These are phyloP conservation scores for Cnidoscolus chayamansa DNA, from an alignment of 441 rosid genomes.

Conservation along the genomic window DNA sequence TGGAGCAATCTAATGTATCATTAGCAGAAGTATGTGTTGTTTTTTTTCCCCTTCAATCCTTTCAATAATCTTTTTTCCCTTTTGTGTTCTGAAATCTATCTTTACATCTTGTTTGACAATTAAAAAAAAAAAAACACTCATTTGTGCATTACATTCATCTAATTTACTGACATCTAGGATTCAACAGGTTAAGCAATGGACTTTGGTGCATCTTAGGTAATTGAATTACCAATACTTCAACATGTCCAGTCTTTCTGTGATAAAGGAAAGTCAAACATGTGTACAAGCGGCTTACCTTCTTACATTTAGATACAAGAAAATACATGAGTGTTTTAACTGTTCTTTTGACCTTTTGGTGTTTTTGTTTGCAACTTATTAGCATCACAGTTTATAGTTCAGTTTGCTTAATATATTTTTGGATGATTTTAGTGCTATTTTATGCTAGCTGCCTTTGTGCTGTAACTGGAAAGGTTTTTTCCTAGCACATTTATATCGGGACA, in stretches of 20 bases:
- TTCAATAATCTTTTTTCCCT: slow-evolving; percentile 7
- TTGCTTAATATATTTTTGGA: not conserved
- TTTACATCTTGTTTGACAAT: not conserved
- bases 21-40: slow-evolving; percentile 47
- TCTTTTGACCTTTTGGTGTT: not conserved
- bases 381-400: not conserved
- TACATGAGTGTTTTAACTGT: not conserved
- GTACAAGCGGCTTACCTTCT: not conserved
- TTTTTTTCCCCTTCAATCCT: slow-evolving; percentile 9
- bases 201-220: not conserved
- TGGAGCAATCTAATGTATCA: slow-evolving; percentile 64
- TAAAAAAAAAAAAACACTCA: not conserved
- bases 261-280: not conserved
- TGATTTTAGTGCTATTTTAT: not conserved
- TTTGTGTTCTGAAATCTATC: not conserved
- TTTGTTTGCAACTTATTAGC: not conserved
- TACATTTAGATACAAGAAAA: not conserved
- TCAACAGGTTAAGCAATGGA: not conserved
- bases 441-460: slow-evolving; percentile 1
- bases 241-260: not conserved
- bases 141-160: not conserved
- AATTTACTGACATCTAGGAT: not conserved
- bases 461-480: not conserved
- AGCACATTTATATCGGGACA: not conserved
- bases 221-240: not conserved